Conservation (phyloP, 805 yeast genomes). For the Schwanniomyces yamadae region DNA sequence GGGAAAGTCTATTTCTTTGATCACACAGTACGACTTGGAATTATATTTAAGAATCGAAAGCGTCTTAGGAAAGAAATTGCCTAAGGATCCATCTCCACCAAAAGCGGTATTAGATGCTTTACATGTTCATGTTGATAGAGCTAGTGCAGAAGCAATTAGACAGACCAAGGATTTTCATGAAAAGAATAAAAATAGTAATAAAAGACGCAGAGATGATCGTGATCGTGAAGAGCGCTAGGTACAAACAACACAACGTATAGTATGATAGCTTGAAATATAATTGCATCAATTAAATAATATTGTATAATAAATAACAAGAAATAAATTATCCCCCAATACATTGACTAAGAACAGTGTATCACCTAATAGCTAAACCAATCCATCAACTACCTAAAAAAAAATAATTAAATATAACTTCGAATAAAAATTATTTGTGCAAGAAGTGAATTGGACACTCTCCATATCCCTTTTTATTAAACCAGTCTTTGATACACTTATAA, state of each 20-base stretch:
- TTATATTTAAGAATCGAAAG: slow-evolving; percentile 84
- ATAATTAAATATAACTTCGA: not conserved
- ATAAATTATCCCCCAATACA: not conserved
- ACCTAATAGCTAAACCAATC: not conserved
- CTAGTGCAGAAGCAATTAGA: slow-evolving; percentile 84
- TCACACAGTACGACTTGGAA: slow-evolving; percentile 93
- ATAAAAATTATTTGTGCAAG: slow-evolving; percentile 24
- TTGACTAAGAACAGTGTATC: not conserved
- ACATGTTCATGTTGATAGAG: slow-evolving; percentile 86
- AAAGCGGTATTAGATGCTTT: slow-evolving; percentile 73
- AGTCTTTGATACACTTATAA: slow-evolving; percentile 81
- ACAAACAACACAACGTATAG: no score
- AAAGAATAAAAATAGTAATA: slow-evolving; percentile 14
- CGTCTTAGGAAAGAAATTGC: slow-evolving; percentile 78
- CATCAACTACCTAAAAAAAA: slow-evolving; percentile 1
- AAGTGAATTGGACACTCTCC: slow-evolving; percentile 86
- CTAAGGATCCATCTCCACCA: slow-evolving; percentile 74
- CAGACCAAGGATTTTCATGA: slow-evolving; percentile 69
- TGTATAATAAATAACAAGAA: slow-evolving; percentile 3
- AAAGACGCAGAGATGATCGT: slow-evolving; percentile 30
- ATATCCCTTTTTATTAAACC: slow-evolving; percentile 85
- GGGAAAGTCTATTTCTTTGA: slow-evolving; percentile 82
- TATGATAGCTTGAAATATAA: slow-evolving; percentile 1
- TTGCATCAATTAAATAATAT: slow-evolving; percentile 2
- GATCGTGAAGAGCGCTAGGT: slow-evolving; percentile 32